phyloP scores from a whole-genome alignment of 305 asterid genomes.

The Fraxinus floribunda region DNA sequence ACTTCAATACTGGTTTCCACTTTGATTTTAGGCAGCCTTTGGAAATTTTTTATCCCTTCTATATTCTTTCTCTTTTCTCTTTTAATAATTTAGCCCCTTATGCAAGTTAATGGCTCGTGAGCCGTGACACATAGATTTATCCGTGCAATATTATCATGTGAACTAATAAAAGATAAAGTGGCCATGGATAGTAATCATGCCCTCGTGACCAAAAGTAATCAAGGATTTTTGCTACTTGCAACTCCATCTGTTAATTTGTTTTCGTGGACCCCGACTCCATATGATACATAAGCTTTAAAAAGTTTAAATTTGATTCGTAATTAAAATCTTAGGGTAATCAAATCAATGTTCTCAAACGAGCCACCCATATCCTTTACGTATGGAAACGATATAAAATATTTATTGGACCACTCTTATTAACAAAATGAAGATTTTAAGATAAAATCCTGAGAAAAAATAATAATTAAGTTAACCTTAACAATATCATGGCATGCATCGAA shows the following conservation, averaged over 20 bases:
- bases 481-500: too few species aligned
- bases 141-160: slow-evolving; percentile 31
- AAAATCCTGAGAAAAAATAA: too few species aligned
- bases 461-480: too few species aligned
- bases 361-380: too few species aligned
- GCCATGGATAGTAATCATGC: slow-evolving; percentile 21
- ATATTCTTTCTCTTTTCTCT: slow-evolving; percentile 12
- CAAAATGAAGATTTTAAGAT: too few species aligned
- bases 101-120: slow-evolving; percentile 29
- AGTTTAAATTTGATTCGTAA: background rate
- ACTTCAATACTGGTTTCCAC: background rate
- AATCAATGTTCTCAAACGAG: background rate
- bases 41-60: background rate
- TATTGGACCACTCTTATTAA: too few species aligned
- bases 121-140: background rate
- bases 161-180: slow-evolving; percentile 15
- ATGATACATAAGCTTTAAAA: background rate
- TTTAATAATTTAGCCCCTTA: slow-evolving; percentile 23
- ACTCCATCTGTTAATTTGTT: background rate
- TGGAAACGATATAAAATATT: too few species aligned
- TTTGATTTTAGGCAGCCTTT: background rate
- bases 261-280: background rate
- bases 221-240: background rate
- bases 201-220: slow-evolving; percentile 39
- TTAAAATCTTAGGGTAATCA: background rate